phyloP scores from a whole-genome alignment of 1,284 basidiomycete genomes.

The Microbotryum silenes-acaulis region DNA sequence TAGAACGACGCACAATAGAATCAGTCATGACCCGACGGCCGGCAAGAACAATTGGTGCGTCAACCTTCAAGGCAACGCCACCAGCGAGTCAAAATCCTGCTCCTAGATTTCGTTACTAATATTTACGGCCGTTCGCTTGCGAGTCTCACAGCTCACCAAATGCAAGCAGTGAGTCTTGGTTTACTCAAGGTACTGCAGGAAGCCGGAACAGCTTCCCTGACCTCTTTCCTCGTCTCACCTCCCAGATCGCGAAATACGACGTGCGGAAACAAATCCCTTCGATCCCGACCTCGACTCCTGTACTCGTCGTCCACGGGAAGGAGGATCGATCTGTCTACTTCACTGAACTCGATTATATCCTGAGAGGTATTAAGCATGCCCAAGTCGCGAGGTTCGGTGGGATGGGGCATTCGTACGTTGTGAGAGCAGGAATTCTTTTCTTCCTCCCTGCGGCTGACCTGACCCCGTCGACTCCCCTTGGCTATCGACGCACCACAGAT shows the following conservation, averaged over 20 bases:
- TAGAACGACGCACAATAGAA: constrained; percentile 11
- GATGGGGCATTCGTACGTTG: constrained; percentile 21
- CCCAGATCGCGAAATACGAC: constrained; percentile 27
- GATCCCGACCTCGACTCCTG: constrained; percentile 15
- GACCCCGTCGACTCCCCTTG: not conserved
- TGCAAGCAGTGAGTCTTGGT: constrained; percentile 7
- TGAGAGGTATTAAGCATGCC: constrained; percentile 16
- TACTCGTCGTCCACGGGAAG: constrained; percentile 24
- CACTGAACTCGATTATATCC: constrained; percentile 26
- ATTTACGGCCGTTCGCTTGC: not conserved
- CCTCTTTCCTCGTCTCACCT: not conserved
- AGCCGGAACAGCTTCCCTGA: not conserved
- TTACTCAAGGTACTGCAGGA: not conserved
- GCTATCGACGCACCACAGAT: not conserved
- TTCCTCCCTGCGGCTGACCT: not conserved
- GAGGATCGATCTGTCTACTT: constrained; percentile 29
- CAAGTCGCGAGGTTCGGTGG: constrained; percentile 18
- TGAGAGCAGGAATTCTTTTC: not conserved
- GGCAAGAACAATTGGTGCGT: constrained; percentile 13
- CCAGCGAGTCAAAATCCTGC: no score
- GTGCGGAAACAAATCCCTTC: constrained; percentile 14
- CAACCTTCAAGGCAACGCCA: no score
- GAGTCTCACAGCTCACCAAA: constrained; percentile 9
- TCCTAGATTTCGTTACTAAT: not conserved
- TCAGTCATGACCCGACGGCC: constrained; percentile 10